Percentiles rank a stretch among this genome's conserved stretches.
Evolutionary conservation across 2,329 filamentous ascomycete genomes (phyloP).

Genomic region (Ceratocystis diversiconidia): DNA sequence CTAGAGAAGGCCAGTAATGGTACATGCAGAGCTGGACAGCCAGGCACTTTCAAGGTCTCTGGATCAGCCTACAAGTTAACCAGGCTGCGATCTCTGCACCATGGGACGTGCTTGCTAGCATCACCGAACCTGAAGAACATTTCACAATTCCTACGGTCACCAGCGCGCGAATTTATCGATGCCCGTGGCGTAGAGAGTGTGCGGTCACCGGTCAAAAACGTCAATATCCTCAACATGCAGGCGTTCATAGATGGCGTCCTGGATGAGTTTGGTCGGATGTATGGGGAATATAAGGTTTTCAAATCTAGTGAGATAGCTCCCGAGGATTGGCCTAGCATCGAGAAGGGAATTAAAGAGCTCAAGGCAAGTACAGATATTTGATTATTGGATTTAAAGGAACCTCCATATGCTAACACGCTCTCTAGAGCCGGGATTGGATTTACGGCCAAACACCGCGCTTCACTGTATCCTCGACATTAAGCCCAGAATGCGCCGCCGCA

Average conservation of each 20-base stretch:
- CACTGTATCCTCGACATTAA: slow-evolving; percentile 49
- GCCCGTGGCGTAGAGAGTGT: slow-evolving; percentile 86
- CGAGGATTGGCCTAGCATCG: slow-evolving; percentile 35
- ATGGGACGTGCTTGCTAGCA: slow-evolving; percentile 74
- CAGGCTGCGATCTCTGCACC: slow-evolving; percentile 65
- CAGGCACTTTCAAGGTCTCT: slow-evolving; percentile 58
- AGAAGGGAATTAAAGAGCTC: slow-evolving; percentile 48
- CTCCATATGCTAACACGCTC: slow-evolving; percentile 22
- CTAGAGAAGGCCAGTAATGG: slow-evolving; percentile 5
- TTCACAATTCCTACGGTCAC: slow-evolving; percentile 58
- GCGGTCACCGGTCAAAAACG: slow-evolving; percentile 68
- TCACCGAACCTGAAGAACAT: slow-evolving; percentile 62
- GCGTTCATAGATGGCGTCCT: slow-evolving; percentile 43
- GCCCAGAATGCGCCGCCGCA: slow-evolving; percentile 42
- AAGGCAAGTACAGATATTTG: slow-evolving; percentile 31
- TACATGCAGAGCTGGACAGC: slow-evolving; percentile 12
- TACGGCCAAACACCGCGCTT: slow-evolving; percentile 81
- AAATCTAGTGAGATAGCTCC: slow-evolving; percentile 38
- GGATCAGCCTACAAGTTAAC: slow-evolving; percentile 94
- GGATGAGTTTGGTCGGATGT: slow-evolving; percentile 52
- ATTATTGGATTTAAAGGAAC: background rate
- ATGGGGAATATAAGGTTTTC: slow-evolving; percentile 33
- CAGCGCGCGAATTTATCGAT: slow-evolving; percentile 59
- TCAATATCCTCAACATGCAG: slow-evolving; percentile 36
- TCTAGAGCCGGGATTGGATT: slow-evolving; percentile 55